Evolutionary conservation across 441 rosid genomes (phyloP).

Genomic region (Melianthus villosus): DNA sequence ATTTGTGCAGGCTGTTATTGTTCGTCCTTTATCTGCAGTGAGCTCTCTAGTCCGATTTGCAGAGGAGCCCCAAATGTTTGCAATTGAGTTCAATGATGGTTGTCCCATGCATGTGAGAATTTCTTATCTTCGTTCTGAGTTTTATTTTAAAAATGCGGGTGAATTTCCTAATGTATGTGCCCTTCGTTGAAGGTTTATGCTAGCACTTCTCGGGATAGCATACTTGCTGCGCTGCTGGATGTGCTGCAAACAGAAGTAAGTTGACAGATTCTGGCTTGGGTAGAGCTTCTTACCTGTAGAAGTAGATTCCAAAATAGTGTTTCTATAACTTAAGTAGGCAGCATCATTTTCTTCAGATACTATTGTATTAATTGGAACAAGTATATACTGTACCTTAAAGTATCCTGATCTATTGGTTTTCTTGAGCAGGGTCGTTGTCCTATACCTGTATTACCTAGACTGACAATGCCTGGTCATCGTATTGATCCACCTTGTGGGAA

Average conservation of each 20-base stretch:
- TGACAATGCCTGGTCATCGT: slow-evolving; percentile 98
- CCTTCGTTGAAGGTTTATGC: slow-evolving; percentile 79
- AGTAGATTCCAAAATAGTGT: slow-evolving; percentile 6
- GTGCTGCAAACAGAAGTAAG: slow-evolving; percentile 89
- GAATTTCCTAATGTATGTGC: too few species aligned
- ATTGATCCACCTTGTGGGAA: slow-evolving; percentile 98
- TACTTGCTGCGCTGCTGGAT: slow-evolving; percentile 94
- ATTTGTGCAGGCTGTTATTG: slow-evolving; percentile 95
- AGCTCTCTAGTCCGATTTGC: slow-evolving; percentile 88
- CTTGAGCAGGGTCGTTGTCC: slow-evolving; percentile 68
- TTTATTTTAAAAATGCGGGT: too few species aligned
- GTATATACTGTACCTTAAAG: not conserved
- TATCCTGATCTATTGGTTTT: slow-evolving; percentile 8
- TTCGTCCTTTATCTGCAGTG: slow-evolving; percentile 83
- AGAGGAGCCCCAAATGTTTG: slow-evolving; percentile 99
- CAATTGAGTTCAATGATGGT: slow-evolving; percentile 89
- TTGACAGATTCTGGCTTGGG: slow-evolving; percentile 24
- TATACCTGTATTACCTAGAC: slow-evolving; percentile 80
- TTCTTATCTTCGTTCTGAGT: slow-evolving; percentile 7
- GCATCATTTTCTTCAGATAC: not conserved
- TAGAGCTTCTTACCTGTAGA: slow-evolving; percentile 2
- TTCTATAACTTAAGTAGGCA: not conserved
- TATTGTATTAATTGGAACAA: slow-evolving; percentile 3
- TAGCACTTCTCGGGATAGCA: slow-evolving; percentile 94
- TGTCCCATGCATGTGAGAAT: slow-evolving; percentile 86